Evolutionary conservation across 441 rosid genomes (phyloP), one percentile per base, ranked within the genome.

Genomic region (Gossypium armourianum): DNA sequence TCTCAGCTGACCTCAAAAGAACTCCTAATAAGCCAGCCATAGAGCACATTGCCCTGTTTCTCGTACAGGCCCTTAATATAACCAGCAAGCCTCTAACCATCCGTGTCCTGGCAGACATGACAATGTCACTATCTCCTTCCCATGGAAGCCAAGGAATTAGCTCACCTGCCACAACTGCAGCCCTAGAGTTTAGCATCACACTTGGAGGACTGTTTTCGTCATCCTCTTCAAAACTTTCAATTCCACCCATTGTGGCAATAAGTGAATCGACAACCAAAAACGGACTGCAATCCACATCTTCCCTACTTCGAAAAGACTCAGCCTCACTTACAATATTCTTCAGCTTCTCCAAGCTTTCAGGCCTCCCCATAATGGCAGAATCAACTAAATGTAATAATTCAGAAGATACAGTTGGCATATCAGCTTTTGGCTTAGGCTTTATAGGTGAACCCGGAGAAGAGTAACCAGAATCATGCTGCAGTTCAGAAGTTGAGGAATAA

Each of bases 291-390:
- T 90, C 97, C 32, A 87, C 65, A 74, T 92, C 96, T 68, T 86
- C 97, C 61, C 85, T 94, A 62, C 72, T 65, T 64, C 81, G 96
- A 85, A 87, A 89, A 76, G 69, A 88, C 79, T 92, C 96, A 74
- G 73, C 76, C 45, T 97, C 97, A 55, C 84, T 82, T 10, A 90
- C 96, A 74, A 92, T 86, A 79, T 87, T 92, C 88, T 86, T 92
- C 74, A 95, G 87, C 75, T 85, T 95, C 26, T 82, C 87, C 77
- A 95, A 80, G 87, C 92, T 88, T 82, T 92, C 95, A 72, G 93
- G 91, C 82, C 88, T 92, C 55, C 99, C 99, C 99, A 92, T 95
- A 73, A 95, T 95, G 68, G 95, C 97, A 69, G 99, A 94, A 88
- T 94, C 99, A 76, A 94, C 97, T 71, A 94, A 82, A 82, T 94